These are phyloP conservation scores for Murraya paniculata DNA, from an alignment of 345 rosid species.

Conservation along the genomic window DNA sequence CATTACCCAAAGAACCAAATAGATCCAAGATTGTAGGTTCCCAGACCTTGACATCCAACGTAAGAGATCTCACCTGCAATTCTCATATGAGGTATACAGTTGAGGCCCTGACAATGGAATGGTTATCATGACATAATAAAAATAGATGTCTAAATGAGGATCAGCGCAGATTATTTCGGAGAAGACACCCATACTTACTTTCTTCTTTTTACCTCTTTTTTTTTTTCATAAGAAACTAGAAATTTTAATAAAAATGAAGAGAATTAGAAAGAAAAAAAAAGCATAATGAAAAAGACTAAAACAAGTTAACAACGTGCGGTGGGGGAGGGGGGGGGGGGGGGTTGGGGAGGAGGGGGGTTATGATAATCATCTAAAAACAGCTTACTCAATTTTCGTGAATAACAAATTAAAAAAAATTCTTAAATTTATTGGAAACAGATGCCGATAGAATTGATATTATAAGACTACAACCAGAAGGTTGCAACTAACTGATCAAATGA, in stretches of 20 bases:
- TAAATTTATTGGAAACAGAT: not conserved
- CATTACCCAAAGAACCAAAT: slow-evolving; percentile 67
- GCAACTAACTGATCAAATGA: not conserved
- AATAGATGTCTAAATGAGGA: not conserved
- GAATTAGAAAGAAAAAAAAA: not conserved
- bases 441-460: not conserved
- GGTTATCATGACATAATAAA: not conserved
- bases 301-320: not conserved
- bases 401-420: not conserved
- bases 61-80: slow-evolving; percentile 80
- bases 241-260: not conserved
- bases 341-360: not conserved
- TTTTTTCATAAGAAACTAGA: not conserved
- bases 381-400: not conserved
- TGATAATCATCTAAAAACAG: not conserved
- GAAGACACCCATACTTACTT: not conserved
- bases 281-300: not conserved
- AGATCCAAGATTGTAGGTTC: slow-evolving; percentile 70
- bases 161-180: not conserved
- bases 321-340: no score
- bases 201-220: not conserved
- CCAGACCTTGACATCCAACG: slow-evolving; percentile 90
- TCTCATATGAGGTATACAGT: slow-evolving; percentile 8
- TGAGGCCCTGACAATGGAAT: not conserved
- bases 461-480: not conserved